Percentiles rank a stretch among this genome's conserved stretches.
Conservation (phyloP, 805 yeast genomes). For the Candida chilensis region DNA sequence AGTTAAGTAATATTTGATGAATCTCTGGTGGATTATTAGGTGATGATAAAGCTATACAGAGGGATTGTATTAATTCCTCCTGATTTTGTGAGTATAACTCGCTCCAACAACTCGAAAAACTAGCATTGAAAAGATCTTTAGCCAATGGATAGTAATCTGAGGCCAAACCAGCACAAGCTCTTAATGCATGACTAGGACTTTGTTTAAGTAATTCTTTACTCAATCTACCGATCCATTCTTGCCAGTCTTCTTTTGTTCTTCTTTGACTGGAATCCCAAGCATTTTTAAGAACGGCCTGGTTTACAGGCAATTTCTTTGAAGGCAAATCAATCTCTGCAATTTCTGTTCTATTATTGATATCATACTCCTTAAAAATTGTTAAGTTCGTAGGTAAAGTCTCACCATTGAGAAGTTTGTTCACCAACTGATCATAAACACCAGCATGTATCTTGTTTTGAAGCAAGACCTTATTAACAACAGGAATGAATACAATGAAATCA, state of each 20-base stretch:
- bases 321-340: constrained; percentile 57
- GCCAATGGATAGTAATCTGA: constrained; percentile 84
- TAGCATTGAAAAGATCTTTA: constrained; percentile 83
- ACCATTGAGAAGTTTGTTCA: constrained; percentile 65
- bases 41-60: constrained; percentile 81
- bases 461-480: constrained; percentile 64
- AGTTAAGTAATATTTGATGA: constrained; percentile 76
- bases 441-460: constrained; percentile 58
- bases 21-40: constrained; percentile 94
- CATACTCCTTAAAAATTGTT: constrained; percentile 57
- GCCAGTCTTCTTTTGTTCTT: constrained; percentile 94
- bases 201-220: constrained; percentile 82
- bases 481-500: constrained; percentile 80
- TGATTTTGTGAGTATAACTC: constrained; percentile 84
- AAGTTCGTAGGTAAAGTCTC: constrained; percentile 81
- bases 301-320: constrained; percentile 65
- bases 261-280: constrained; percentile 92
- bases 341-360: constrained; percentile 18
- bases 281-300: constrained; percentile 54
- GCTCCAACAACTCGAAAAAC: constrained; percentile 94
- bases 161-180: constrained; percentile 89
- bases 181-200: constrained; percentile 87
- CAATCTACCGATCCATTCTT: constrained; percentile 88
- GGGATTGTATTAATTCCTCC: constrained; percentile 78
- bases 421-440: constrained; percentile 71